Base-by-base conservation (phyloP, 495 filamentous ascomycete genomes). In the Bryoglossum gracile region DNA sequence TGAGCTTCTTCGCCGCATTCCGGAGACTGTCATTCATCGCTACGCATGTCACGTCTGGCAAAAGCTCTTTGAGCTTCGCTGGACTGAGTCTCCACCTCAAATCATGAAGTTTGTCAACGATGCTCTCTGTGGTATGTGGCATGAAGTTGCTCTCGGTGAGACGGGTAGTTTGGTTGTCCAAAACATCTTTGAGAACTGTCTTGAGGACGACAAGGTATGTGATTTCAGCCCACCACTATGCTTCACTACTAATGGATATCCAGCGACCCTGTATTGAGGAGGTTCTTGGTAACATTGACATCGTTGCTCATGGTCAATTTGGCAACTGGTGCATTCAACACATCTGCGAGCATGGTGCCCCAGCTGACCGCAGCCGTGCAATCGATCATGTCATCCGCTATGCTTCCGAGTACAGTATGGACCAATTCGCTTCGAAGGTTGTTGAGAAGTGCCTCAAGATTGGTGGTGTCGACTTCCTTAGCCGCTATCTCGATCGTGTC, bases 311-410 rank as follows among this genome's bases (percentile, higher is more conserved):
- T 65, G 92, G 92, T n/a, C 92, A 98, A 61, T 98, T 97, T 62
- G 92, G 92, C 40, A 98, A 98, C 61, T 98, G 92, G 92, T 98
- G 92, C 67, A 97, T 98, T 57, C 92, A 98, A 66, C 92, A 98
- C 67, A 89, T 98, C 62, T 98, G 92, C 68, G 92, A 98, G 62
- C 94, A 98, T 64, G 94, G 92, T 30, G 82, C 84, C 51, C 87
- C 90, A 22, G 81, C 82, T 48, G 92, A 98, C 63, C 89, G 89
- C 61, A 94, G 82, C 66, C 82, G 88, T 54, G 92, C 92, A 21
- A 82, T 95, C 57, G 94, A 97, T 59, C 91, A 95, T 65, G 88
- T 97, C 53, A 82, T 97, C 55, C 83, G 82, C 54, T 90, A 87
- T 70, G 84, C 89, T 19, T 83, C 87, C 21, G 89, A 96, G 65